phyloP scores from a whole-genome alignment of 1,139 yeast species.

The Suhomyces panamericanus region DNA sequence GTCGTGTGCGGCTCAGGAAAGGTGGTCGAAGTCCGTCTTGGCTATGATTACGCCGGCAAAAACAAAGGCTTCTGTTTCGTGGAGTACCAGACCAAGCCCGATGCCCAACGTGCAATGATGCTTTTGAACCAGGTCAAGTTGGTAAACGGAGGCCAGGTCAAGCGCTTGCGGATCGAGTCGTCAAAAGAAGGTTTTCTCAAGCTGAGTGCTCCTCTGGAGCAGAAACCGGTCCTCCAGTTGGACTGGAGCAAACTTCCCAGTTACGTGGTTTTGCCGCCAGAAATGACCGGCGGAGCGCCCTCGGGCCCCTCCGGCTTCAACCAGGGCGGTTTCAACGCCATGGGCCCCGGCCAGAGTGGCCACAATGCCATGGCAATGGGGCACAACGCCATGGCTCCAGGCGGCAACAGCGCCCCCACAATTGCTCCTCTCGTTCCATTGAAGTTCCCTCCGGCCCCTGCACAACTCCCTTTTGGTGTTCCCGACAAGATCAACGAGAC shows the following conservation, averaged over 20 bases:
- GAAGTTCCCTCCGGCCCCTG: slow-evolving; percentile 28
- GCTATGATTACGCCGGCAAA: slow-evolving; percentile 61
- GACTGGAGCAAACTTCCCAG: slow-evolving; percentile 50
- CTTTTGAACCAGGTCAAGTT: slow-evolving; percentile 46
- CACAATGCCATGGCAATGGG: background rate
- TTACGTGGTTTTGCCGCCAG: slow-evolving; percentile 56
- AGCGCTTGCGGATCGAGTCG: slow-evolving; percentile 53
- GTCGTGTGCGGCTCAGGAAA: slow-evolving; percentile 68
- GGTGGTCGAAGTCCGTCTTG: slow-evolving; percentile 61
- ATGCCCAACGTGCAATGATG: slow-evolving; percentile 51
- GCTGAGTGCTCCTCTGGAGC: slow-evolving; percentile 27
- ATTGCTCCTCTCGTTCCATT: slow-evolving; percentile 9
- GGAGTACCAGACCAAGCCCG: slow-evolving; percentile 53
- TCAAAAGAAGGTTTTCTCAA: slow-evolving; percentile 59
- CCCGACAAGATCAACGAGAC: slow-evolving; percentile 58
- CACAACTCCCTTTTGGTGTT: slow-evolving; percentile 37
- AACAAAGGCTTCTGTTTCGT: slow-evolving; percentile 67
- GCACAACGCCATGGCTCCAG: background rate
- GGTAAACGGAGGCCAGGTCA: slow-evolving; percentile 32
- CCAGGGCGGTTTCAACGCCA: background rate
- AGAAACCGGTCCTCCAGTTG: slow-evolving; percentile 42
- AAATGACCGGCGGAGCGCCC: slow-evolving; percentile 24
- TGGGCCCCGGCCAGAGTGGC: slow-evolving; percentile 5
- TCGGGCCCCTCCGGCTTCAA: slow-evolving; percentile 3
- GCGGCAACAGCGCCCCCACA: background rate